These are phyloP conservation scores for Colletotrichum abscissum DNA, from an alignment of 2,329 filamentous ascomycete species.

Conservation along the genomic window DNA sequence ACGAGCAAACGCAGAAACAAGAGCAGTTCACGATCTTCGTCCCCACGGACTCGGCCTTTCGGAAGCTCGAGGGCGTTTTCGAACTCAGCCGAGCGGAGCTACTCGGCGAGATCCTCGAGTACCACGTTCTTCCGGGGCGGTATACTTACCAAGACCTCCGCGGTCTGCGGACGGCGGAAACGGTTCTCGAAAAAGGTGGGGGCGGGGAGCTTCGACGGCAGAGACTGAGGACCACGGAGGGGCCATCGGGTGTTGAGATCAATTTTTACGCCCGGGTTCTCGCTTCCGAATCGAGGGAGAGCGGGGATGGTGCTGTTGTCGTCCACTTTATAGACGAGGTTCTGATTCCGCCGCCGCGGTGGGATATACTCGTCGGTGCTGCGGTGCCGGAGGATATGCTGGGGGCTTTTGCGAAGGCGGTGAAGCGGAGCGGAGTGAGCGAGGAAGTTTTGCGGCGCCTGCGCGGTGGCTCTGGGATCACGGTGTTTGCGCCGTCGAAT, in stretches of 20 bases:
- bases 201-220: slow-evolving; percentile 1
- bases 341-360: slow-evolving; percentile 28
- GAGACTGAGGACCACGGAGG: not conserved
- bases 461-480: not conserved
- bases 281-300: not conserved
- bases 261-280: slow-evolving; percentile 17
- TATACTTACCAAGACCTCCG: not conserved
- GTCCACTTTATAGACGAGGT: slow-evolving; percentile 26
- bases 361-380: slow-evolving; percentile 7
- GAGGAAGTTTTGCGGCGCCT: not conserved
- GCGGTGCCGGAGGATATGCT: slow-evolving; percentile 1
- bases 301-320: not conserved
- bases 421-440: not conserved
- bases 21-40: not conserved
- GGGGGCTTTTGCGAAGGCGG: slow-evolving; percentile 4
- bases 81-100: not conserved
- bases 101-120: slow-evolving; percentile 55
- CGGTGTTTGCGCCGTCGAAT: slow-evolving; percentile 24
- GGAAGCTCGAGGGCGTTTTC: not conserved
- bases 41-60: slow-evolving; percentile 20
- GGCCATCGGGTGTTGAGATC: not conserved
- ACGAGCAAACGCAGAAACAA: not conserved
- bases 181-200: not conserved
- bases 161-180: not conserved
- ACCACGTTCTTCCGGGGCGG: slow-evolving; percentile 13